These are phyloP conservation scores for Casuarina glauca DNA, from an alignment of 306 rosid species.

Conservation along the genomic window DNA sequence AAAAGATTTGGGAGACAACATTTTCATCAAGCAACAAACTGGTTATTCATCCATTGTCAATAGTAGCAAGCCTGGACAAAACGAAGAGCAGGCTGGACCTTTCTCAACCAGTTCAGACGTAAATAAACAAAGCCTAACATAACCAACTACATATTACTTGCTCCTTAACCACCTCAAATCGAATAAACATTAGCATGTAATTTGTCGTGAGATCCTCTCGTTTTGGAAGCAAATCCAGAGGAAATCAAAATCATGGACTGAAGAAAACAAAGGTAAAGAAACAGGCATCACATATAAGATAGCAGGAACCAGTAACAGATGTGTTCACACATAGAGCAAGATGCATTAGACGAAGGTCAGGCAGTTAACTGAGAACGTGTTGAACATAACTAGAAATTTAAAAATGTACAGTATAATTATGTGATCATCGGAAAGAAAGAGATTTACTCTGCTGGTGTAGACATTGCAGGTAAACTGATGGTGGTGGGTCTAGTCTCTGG, in stretches of 20 bases:
- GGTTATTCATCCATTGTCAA: neutral
- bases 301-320: neutral
- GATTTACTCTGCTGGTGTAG: constrained; percentile 72
- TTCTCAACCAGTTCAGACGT: neutral
- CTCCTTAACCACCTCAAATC: too few species aligned
- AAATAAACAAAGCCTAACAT: neutral
- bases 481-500: neutral
- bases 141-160: neutral
- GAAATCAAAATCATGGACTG: neutral
- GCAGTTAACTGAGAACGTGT: neutral
- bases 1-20: constrained; percentile 1
- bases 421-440: constrained; percentile 7
- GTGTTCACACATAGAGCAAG: neutral
- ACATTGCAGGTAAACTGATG: constrained; percentile 35
- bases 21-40: neutral
- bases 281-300: neutral
- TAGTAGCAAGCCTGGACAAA: neutral
- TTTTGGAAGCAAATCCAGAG: neutral
- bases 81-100: neutral
- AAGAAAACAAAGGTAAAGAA: neutral
- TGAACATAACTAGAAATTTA: neutral
- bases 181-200: too few species aligned
- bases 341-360: neutral
- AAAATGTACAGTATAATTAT: neutral
- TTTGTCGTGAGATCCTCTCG: too few species aligned